Conservation (phyloP, 2,329 filamentous ascomycete genomes). For the Raffaelea arxii region DNA sequence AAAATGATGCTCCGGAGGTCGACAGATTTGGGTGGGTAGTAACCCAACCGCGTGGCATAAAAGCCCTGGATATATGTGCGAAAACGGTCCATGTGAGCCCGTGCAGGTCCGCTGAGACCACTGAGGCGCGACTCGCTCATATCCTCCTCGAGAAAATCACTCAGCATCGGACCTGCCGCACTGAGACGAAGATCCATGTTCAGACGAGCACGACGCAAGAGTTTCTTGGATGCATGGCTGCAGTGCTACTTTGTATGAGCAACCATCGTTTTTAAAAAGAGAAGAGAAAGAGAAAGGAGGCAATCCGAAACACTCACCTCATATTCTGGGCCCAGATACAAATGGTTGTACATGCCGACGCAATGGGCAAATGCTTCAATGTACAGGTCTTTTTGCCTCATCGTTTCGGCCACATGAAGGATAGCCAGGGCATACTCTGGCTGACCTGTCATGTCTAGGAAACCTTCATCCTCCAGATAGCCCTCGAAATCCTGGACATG, state of each 20-base stretch:
- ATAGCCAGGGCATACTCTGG: conserved; percentile 60
- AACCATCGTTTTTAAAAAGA: conserved; percentile 15
- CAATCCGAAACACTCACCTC: conserved; percentile 33
- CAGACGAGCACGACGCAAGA: conserved; percentile 51
- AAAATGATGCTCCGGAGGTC: conserved; percentile 36
- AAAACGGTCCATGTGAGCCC: conserved; percentile 64
- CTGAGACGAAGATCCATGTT: conserved; percentile 58
- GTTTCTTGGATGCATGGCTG: conserved; percentile 46
- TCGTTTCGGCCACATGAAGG: conserved; percentile 58
- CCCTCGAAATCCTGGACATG: conserved; percentile 52
- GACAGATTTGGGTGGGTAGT: conserved; percentile 54
- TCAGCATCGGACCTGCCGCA: conserved; percentile 47
- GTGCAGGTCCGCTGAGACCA: conserved; percentile 50
- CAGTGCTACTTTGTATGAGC: too few relatives aligned
- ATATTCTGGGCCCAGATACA: conserved; percentile 50
- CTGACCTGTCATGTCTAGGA: conserved; percentile 55
- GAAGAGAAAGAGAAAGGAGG: background rate
- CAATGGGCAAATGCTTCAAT: conserved; percentile 68
- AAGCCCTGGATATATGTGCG: conserved; percentile 57
- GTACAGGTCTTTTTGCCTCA: conserved; percentile 55
- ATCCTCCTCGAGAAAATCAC: conserved; percentile 62
- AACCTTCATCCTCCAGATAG: conserved; percentile 62
- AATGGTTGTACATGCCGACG: conserved; percentile 61
- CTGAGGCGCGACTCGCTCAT: conserved; percentile 55
- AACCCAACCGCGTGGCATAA: conserved; percentile 58